Conservation (phyloP, 2,329 filamentous ascomycete genomes). For the Paracorniculantispora psalliotae region DNA sequence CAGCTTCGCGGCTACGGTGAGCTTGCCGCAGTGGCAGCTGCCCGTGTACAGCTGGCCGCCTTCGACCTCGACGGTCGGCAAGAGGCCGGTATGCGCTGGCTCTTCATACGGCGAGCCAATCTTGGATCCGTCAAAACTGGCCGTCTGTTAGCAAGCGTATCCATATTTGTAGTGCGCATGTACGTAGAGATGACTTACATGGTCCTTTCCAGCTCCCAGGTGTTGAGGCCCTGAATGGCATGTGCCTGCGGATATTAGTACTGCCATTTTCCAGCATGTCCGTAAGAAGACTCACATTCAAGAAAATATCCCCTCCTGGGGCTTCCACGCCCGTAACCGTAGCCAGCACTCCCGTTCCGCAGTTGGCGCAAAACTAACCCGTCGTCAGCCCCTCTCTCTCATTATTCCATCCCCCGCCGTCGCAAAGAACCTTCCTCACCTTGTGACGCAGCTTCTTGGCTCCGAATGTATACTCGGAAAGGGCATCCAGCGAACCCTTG, state of each 20-base stretch:
- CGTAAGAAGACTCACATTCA: constrained; percentile 36
- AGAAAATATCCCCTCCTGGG: constrained; percentile 24
- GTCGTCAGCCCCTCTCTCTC: too few species aligned
- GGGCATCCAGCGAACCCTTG: constrained; percentile 37
- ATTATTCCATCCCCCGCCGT: background rate
- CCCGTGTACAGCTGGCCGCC: constrained; percentile 41
- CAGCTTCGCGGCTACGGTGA: constrained; percentile 38
- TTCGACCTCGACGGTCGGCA: constrained; percentile 34
- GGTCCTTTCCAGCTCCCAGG: constrained; percentile 33
- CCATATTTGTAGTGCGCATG: too few species aligned
- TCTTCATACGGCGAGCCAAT: constrained; percentile 29
- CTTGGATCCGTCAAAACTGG: constrained; percentile 35
- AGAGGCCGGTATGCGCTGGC: constrained; percentile 34
- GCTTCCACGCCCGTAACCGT: constrained; percentile 23
- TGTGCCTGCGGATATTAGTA: constrained; percentile 28
- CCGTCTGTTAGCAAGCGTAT: background rate
- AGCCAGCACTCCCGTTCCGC: constrained; percentile 40
- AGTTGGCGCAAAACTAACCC: constrained; percentile 47
- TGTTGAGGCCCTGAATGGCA: constrained; percentile 39
- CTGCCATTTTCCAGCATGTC: too few species aligned
- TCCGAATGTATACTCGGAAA: constrained; percentile 43
- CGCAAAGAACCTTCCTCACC: constrained; percentile 22
- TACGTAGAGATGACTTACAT: constrained; percentile 26
- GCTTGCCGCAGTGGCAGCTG: constrained; percentile 49
- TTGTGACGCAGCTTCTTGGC: constrained; percentile 35